Conservation (phyloP, 2,329 filamentous ascomycete genomes). For the Hymenoscyphus albidus region DNA sequence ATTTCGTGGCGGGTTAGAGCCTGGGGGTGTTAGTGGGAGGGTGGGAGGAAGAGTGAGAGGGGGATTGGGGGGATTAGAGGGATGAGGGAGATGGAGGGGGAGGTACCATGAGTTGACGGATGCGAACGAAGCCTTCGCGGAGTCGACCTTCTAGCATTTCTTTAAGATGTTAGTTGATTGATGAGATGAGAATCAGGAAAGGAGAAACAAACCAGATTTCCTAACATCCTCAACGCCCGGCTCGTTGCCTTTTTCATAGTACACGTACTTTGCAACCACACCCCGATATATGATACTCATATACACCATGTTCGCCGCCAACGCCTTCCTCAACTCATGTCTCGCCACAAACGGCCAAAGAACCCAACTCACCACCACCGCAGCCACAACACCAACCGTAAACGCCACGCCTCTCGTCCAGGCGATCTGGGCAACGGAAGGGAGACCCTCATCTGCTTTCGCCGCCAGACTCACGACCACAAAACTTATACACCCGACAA, state of each 20-base stretch:
- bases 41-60: not conserved
- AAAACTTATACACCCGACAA: constrained; percentile 56
- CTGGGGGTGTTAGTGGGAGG: constrained; percentile 14
- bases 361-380: constrained; percentile 55
- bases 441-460: constrained; percentile 29
- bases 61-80: not conserved
- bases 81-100: not conserved
- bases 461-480: constrained; percentile 48
- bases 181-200: not conserved
- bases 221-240: constrained; percentile 49
- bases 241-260: constrained; percentile 51
- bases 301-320: constrained; percentile 55
- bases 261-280: constrained; percentile 54
- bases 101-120: constrained; percentile 48
- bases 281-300: constrained; percentile 53
- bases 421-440: constrained; percentile 41
- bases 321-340: constrained; percentile 52
- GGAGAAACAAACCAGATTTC: constrained; percentile 37
- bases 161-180: constrained; percentile 14
- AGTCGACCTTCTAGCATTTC: constrained; percentile 56
- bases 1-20: constrained; percentile 57
- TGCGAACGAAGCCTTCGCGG: constrained; percentile 56
- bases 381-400: constrained; percentile 50
- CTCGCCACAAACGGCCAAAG: constrained; percentile 60
- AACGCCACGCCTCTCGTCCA: constrained; percentile 49